Percentiles rank a stretch among this genome's conserved stretches.
phyloP scores from a whole-genome alignment of 139 green algal species.

The Tetratostichococcus sp. region DNA sequence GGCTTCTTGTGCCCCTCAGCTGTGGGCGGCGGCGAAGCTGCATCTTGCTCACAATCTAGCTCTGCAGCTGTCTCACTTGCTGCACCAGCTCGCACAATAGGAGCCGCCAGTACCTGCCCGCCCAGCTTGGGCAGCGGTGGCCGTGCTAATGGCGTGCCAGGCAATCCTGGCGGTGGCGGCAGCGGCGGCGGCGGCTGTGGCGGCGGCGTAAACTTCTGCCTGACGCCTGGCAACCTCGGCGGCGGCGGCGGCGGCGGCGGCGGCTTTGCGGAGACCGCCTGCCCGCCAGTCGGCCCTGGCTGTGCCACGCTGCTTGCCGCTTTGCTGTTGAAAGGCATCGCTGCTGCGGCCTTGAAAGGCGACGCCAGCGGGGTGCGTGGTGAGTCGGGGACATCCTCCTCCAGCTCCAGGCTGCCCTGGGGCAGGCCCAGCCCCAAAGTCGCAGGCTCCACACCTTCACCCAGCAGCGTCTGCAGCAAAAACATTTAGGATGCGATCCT shows the following conservation, averaged over 20 bases:
- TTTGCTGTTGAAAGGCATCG: no score
- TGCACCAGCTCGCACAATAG: no score
- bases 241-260: neutral
- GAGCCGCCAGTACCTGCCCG: no score
- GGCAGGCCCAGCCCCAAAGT: neutral
- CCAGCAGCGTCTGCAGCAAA: slow-evolving; percentile 18
- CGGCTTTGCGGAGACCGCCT: neutral
- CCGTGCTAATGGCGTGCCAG: neutral
- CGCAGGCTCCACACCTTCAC: neutral
- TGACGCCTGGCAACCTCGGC: neutral
- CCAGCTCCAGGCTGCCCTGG: neutral
- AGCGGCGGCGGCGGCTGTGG: slow-evolving; percentile 4
- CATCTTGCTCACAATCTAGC: no score
- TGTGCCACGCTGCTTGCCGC: no score
- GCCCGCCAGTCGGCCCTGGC: no score
- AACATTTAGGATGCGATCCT: no score
- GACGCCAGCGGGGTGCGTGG: neutral
- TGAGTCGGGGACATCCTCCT: neutral
- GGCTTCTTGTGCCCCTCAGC: no score
- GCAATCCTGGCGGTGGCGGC: neutral
- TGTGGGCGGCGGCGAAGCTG: no score
- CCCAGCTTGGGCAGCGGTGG: no score
- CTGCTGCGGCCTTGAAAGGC: no score
- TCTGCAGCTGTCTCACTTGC: no score
- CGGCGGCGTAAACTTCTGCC: neutral